phyloP scores from a whole-genome alignment of 129 eudicot species.

The Heracleum sosnowskyi region DNA sequence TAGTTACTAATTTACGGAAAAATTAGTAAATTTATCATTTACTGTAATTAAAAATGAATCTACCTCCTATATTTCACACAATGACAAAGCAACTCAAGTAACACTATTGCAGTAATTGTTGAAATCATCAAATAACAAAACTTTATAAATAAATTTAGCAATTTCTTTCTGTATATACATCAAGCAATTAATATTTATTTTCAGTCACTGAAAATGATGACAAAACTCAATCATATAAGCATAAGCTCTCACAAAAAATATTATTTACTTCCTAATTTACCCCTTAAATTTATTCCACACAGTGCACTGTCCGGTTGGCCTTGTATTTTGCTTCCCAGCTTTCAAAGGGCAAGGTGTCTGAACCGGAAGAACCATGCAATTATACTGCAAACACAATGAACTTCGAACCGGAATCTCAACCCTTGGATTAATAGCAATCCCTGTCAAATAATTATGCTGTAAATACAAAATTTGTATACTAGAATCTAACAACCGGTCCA shows the following conservation, averaged over 20 bases:
- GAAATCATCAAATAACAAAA: too few species aligned
- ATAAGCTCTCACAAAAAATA: conserved; percentile 9
- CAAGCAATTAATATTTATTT: background rate
- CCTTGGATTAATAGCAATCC: conserved; percentile 58
- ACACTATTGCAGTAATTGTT: too few species aligned
- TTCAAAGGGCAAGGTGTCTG: conserved; percentile 89
- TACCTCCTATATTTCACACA: too few species aligned
- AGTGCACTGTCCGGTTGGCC: conserved; percentile 70
- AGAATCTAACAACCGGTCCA: conserved; percentile 62
- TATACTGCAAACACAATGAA: conserved; percentile 79
- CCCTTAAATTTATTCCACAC: conserved; percentile 49
- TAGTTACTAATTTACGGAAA: too few species aligned
- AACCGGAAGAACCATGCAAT: conserved; percentile 85
- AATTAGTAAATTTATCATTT: too few species aligned
- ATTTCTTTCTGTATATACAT: background rate
- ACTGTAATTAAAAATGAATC: too few species aligned
- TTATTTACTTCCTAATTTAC: conserved; percentile 17
- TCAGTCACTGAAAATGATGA: conserved; percentile 1
- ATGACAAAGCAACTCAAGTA: too few species aligned
- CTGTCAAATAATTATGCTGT: conserved; percentile 79
- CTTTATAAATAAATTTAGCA: background rate
- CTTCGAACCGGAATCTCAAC: conserved; percentile 75
- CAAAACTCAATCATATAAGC: conserved; percentile 16
- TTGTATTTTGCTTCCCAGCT: conserved; percentile 76
- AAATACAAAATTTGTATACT: conserved; percentile 52